Evolutionary conservation across 2,329 filamentous ascomycete genomes (phyloP), one percentile per base, ranked within the genome.

Genomic region (Sclerotinia spermophila): DNA sequence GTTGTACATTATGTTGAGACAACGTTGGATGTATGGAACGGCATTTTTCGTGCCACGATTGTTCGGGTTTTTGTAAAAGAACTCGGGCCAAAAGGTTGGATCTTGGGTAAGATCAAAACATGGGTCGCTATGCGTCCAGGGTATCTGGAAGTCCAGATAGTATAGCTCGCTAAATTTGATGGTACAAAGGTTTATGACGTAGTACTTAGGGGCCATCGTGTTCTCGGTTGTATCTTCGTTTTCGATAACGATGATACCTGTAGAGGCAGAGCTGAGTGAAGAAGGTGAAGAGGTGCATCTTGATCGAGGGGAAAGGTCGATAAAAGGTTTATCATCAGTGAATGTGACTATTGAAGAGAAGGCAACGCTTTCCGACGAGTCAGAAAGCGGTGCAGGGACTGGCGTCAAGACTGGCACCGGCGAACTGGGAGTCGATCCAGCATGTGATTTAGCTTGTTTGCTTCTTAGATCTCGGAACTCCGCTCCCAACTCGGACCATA

Each of bases 71-170:
- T 0, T n/a, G 3, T 0, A 1, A 24, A 35, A 51, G 3, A 48
- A n/a, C 2, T 19, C 17, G 44, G 24, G 21, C 60, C 60, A 64
- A 24, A n/a, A n/a, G 5, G 2, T 17, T 3, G 60, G 60, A 19
- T 64, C 60, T 15, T 64, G 44, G 42, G 30, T 48, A 33, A 64
- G 44, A 64, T 64, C 60, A 24, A 64, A 51, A 5, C 15, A 64
- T 48, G 33, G 13, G 17, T 64, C 30, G 7, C 30, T 19, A n/a
- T 48, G 3, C 5, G 7, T n/a, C 6, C 1, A 24, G 3, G 42
- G 13, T 30, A 21, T 48, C 27, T 64, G 30, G 6, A 48, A 17
- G 30, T 48, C 42, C 3, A 64, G 21, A 64, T 64, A 64, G 7
- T 48, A 51, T n/a, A n/a, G 4, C 1, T 48, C 30, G 30, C 7